Conservation (phyloP, 2,329 filamentous ascomycete genomes). For the Zarea fungicola region DNA sequence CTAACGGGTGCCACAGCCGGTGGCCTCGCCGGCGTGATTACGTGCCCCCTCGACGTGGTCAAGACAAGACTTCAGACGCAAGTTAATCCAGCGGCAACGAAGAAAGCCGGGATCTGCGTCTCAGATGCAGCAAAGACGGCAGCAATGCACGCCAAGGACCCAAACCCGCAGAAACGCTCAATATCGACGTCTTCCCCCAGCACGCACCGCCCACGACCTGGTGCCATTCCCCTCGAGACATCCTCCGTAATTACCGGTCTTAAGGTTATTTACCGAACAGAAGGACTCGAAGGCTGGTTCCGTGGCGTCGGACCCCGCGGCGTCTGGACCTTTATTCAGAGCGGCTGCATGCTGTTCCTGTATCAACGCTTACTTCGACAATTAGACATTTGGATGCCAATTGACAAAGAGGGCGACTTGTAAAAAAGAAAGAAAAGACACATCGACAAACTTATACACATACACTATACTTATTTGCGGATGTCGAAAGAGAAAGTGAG, state of each 20-base stretch:
- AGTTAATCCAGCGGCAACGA: constrained; percentile 42
- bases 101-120: constrained; percentile 16
- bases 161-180: constrained; percentile 55
- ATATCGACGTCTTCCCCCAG: constrained; percentile 91
- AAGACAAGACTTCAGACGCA: constrained; percentile 97
- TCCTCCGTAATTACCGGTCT: constrained; percentile 84
- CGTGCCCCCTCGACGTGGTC: constrained; percentile 93
- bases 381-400: constrained; percentile 52
- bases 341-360: constrained; percentile 90
- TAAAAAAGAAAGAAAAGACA: neutral
- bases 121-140: constrained; percentile 14
- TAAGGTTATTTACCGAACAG: constrained; percentile 80
- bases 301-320: constrained; percentile 86
- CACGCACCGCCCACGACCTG: constrained; percentile 73
- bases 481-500: no score
- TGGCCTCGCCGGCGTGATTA: constrained; percentile 88
- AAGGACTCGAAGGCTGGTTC: constrained; percentile 88
- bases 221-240: constrained; percentile 76
- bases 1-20: constrained; percentile 85
- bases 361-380: constrained; percentile 83
- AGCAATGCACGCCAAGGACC: constrained; percentile 25
- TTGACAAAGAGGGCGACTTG: constrained; percentile 22
- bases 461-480: neutral
- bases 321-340: constrained; percentile 97
- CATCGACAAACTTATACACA: neutral